Conservation (phyloP, 2,329 filamentous ascomycete species). For the Verticillium albo-atrum region DNA sequence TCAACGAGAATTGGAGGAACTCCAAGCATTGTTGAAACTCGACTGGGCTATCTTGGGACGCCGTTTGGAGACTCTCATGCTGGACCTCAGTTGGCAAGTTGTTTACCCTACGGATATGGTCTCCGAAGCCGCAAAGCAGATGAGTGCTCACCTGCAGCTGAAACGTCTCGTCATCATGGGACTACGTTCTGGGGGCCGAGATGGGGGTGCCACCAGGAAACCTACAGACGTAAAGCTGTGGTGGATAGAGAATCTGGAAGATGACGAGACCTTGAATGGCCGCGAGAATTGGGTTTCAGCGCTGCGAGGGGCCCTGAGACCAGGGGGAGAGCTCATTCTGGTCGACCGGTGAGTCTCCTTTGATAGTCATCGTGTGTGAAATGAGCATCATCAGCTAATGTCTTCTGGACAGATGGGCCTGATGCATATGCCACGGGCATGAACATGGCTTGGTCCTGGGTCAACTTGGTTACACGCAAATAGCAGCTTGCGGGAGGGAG, state of each 20-base stretch:
- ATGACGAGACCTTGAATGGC: conserved; percentile 1
- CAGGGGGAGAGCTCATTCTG: conserved; percentile 6
- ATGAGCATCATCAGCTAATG: no score
- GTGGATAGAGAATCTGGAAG: background rate
- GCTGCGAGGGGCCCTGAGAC: conserved; percentile 6
- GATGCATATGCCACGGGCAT: no score
- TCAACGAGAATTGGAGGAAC: background rate
- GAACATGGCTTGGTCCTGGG: no score
- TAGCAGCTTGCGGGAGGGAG: no score
- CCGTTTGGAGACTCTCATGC: background rate
- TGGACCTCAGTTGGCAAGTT: background rate
- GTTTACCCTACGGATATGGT: background rate
- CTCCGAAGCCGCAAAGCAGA: background rate
- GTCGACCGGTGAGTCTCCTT: conserved; percentile 7
- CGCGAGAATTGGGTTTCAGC: conserved; percentile 9
- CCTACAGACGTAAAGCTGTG: background rate
- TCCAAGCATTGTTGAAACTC: background rate
- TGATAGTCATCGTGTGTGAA: no score
- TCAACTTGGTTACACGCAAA: no score
- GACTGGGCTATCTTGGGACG: background rate
- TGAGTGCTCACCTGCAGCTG: background rate
- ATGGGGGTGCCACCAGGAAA: background rate
- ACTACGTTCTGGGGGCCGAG: background rate
- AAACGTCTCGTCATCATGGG: conserved; percentile 3
- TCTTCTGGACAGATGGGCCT: no score